Percentiles rank a stretch among this genome's conserved stretches.
phyloP scores from a whole-genome alignment of 495 filamentous ascomycete species.

The Podospora pseudoanserina region DNA sequence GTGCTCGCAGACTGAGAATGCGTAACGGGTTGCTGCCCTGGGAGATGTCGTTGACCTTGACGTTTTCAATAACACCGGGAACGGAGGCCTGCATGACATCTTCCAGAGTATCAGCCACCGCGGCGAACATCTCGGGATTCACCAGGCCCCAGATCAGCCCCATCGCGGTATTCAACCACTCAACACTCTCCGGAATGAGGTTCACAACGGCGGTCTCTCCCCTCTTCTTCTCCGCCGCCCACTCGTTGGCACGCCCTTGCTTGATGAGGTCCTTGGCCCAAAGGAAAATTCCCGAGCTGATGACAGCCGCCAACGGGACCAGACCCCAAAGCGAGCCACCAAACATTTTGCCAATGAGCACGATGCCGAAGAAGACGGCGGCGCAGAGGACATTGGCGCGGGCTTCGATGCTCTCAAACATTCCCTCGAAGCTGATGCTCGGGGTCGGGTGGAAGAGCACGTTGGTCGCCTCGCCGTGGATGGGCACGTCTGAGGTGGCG shows the following conservation, averaged over 20 bases:
- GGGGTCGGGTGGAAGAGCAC: conserved; percentile 95
- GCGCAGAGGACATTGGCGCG: conserved; percentile 63
- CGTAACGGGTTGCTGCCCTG: conserved; percentile 87
- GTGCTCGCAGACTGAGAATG: conserved; percentile 81
- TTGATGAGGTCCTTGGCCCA: conserved; percentile 85
- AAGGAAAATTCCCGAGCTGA: conserved; percentile 72
- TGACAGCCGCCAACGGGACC: conserved; percentile 63
- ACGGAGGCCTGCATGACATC: conserved; percentile 97
- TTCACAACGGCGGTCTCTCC: conserved; percentile 80
- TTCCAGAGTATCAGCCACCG: conserved; percentile 51
- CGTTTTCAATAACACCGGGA: conserved; percentile 84
- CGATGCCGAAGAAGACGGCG: conserved; percentile 64
- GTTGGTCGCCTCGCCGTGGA: conserved; percentile 93
- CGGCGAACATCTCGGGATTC: conserved; percentile 88
- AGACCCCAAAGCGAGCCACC: conserved; percentile 73
- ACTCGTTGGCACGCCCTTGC: conserved; percentile 79
- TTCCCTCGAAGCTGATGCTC: conserved; percentile 77
- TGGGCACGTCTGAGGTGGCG: conserved; percentile 86
- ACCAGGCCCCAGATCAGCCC: conserved; percentile 81
- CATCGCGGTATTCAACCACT: conserved; percentile 88
- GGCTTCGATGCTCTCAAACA: conserved; percentile 72
- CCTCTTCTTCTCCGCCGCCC: conserved; percentile 79
- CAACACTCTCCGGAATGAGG: conserved; percentile 83
- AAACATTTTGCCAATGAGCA: conserved; percentile 71
- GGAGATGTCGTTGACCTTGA: conserved; percentile 92